Conservation (phyloP, 371 early-diverging fungal genomes). For the Rhizomucor pusillus region DNA sequence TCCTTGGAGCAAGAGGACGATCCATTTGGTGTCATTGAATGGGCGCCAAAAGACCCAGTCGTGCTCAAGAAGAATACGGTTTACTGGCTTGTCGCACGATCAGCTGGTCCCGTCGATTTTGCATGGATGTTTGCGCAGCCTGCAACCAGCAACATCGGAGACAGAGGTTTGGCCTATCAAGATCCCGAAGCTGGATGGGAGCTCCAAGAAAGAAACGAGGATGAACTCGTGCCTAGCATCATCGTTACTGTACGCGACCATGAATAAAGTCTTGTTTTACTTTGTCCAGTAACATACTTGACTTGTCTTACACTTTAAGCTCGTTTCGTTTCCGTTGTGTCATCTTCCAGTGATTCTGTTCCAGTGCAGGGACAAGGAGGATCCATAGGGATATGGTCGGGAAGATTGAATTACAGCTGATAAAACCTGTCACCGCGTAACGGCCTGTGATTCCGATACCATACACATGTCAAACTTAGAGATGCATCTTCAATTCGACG, state of each 20-base stretch:
- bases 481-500: too few relatives aligned
- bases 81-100: conserved; percentile 15
- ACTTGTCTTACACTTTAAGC: too few relatives aligned
- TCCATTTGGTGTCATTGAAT: conserved; percentile 9
- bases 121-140: conserved; percentile 15
- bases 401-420: too few relatives aligned
- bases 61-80: conserved; percentile 17
- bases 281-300: too few relatives aligned
- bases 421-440: too few relatives aligned
- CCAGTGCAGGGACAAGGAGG: too few relatives aligned
- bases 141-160: background rate
- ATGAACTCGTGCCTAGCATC: conserved; percentile 9
- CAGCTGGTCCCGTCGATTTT: conserved; percentile 4
- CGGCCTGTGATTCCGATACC: too few relatives aligned
- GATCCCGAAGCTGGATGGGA: conserved; percentile 12
- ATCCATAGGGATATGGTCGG: too few relatives aligned
- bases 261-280: background rate
- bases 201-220: conserved; percentile 6
- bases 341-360: too few relatives aligned
- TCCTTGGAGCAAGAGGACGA: conserved; percentile 2
- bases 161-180: conserved; percentile 7
- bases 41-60: conserved; percentile 12
- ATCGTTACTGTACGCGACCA: conserved; percentile 13
- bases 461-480: too few relatives aligned
- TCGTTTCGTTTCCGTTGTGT: too few relatives aligned